Evolutionary conservation across 73 alveolate species (phyloP).

Genomic region (Diophrys sp.): DNA sequence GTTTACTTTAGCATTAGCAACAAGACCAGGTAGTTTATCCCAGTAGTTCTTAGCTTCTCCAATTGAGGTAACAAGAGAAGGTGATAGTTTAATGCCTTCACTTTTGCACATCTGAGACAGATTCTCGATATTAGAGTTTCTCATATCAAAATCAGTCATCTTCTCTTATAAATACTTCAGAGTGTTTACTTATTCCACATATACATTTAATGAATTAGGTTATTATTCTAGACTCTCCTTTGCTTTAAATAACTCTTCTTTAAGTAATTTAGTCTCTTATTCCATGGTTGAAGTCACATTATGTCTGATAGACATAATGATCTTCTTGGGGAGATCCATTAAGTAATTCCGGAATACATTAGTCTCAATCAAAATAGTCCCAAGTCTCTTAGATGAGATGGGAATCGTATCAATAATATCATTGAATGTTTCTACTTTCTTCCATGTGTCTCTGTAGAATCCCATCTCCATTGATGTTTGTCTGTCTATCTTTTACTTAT

Average conservation of each 20-base stretch:
- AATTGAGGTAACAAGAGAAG: conserved; percentile 40
- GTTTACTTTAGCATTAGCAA: conserved; percentile 57
- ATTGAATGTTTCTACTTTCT: conserved; percentile 33
- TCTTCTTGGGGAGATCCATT: conserved; percentile 60
- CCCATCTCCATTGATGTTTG: conserved; percentile 38
- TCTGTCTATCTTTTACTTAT: conserved; percentile 17
- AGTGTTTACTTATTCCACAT: conserved; percentile 58
- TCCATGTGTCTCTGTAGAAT: conserved; percentile 62
- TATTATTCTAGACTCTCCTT: conserved; percentile 43
- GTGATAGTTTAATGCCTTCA: conserved; percentile 39
- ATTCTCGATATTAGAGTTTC: conserved; percentile 51
- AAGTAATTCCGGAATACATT: conserved; percentile 29
- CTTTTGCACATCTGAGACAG: conserved; percentile 44
- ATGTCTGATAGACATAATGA: conserved; percentile 58
- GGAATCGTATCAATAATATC: conserved; percentile 52
- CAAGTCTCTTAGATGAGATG: conserved; percentile 22
- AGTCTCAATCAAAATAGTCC: conserved; percentile 62
- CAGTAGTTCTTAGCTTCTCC: conserved; percentile 50
- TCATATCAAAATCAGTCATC: conserved; percentile 39
- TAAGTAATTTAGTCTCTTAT: conserved; percentile 47
- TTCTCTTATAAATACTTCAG: conserved; percentile 49
- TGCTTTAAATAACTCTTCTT: conserved; percentile 51
- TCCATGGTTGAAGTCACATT: conserved; percentile 64
- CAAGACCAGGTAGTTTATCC: conserved; percentile 49
- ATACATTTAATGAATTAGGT: conserved; percentile 50